Percentiles rank a stretch among this genome's conserved stretches.
These are phyloP conservation scores for Puccinellia tenuiflora DNA, from an alignment of 176 grass and related monocot species.

Conservation along the genomic window DNA sequence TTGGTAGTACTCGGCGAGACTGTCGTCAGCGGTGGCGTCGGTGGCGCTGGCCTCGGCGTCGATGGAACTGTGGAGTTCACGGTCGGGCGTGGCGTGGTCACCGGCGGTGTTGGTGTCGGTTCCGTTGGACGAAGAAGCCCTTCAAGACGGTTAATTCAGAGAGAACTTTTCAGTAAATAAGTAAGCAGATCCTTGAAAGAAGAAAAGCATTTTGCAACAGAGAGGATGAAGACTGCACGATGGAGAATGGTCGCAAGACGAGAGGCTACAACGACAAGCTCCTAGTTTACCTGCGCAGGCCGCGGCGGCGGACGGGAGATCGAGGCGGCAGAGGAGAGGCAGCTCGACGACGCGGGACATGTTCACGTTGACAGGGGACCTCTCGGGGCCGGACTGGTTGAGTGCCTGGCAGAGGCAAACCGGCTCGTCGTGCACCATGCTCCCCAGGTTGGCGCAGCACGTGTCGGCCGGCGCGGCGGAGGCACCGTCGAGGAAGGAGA, in stretches of 20 bases:
- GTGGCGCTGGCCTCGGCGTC: background rate
- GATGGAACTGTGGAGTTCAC: slow-evolving; percentile 21
- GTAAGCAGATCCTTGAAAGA: background rate
- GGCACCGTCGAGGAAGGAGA: slow-evolving; percentile 39
- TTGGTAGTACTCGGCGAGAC: slow-evolving; percentile 36
- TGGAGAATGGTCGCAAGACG: background rate
- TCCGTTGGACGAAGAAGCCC: slow-evolving; percentile 21
- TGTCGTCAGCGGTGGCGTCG: background rate
- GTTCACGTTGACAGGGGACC: slow-evolving; percentile 54
- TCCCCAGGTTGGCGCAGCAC: slow-evolving; percentile 66
- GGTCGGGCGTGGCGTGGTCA: slow-evolving; percentile 5
- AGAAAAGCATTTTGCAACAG: background rate
- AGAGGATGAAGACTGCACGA: background rate
- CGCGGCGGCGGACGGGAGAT: slow-evolving; percentile 25
- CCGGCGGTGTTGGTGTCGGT: slow-evolving; percentile 20
- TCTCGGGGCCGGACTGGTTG: slow-evolving; percentile 35
- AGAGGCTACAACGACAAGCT: too few species aligned
- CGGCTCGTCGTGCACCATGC: slow-evolving; percentile 60
- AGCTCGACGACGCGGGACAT: slow-evolving; percentile 43
- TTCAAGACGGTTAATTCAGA: slow-evolving; percentile 1
- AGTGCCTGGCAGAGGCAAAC: slow-evolving; percentile 66
- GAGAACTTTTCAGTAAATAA: background rate
- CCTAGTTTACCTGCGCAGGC: slow-evolving; percentile 45
- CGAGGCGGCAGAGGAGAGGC: slow-evolving; percentile 62
- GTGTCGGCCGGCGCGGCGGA: slow-evolving; percentile 38